phyloP scores from a whole-genome alignment of 2,329 filamentous ascomycete species.

The Coleophoma eucalyptorum region DNA sequence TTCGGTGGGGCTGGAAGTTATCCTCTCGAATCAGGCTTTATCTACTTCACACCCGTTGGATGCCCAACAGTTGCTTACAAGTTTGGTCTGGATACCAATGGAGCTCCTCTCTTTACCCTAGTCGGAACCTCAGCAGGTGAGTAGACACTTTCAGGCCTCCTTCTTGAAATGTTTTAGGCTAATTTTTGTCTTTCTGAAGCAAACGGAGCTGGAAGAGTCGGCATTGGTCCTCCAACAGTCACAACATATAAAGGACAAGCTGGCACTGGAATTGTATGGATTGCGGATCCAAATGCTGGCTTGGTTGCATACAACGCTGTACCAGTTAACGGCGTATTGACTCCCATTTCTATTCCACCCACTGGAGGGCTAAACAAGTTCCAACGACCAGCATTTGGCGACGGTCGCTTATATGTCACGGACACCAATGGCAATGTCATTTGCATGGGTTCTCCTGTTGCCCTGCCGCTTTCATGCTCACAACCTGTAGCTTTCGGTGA shows the following conservation, averaged over 20 bases:
- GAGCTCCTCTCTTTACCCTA: slow-evolving; percentile 23
- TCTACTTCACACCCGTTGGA: slow-evolving; percentile 27
- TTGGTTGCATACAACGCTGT: slow-evolving; percentile 35
- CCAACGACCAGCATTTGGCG: slow-evolving; percentile 35
- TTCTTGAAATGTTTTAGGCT: no score
- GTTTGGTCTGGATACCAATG: slow-evolving; percentile 13
- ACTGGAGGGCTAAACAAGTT: slow-evolving; percentile 35
- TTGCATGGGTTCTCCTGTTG: slow-evolving; percentile 35
- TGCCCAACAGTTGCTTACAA: slow-evolving; percentile 25
- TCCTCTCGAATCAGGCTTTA: slow-evolving; percentile 32
- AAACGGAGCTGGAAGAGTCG: slow-evolving; percentile 21
- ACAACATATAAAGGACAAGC: slow-evolving; percentile 30
- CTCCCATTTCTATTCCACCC: slow-evolving; percentile 30
- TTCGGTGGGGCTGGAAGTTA: slow-evolving; percentile 23
- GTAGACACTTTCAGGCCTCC: no score
- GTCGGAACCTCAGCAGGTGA: slow-evolving; percentile 20
- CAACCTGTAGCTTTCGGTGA: slow-evolving; percentile 35
- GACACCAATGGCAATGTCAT: slow-evolving; percentile 27
- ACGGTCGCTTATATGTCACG: slow-evolving; percentile 34
- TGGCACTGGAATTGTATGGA: slow-evolving; percentile 36
- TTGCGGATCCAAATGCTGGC: slow-evolving; percentile 34
- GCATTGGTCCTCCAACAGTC: slow-evolving; percentile 29
- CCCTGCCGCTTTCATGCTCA: slow-evolving; percentile 35
- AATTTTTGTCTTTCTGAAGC: slow-evolving; percentile 1
- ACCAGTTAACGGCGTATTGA: slow-evolving; percentile 31